phyloP scores from a whole-genome alignment of 257 asterid species.

The Rauvolfia tetraphylla region DNA sequence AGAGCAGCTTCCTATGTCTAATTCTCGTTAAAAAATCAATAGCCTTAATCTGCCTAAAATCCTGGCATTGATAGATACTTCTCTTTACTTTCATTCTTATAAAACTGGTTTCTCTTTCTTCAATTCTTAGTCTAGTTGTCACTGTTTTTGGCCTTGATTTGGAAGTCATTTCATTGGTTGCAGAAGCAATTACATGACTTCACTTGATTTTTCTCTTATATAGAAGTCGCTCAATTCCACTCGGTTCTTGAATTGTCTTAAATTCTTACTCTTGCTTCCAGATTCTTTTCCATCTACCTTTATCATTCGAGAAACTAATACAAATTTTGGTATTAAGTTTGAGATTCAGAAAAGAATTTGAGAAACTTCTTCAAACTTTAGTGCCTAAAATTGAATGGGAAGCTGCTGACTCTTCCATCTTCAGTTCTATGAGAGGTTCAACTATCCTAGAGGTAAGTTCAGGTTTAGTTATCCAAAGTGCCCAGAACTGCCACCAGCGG shows the following conservation, averaged over 20 bases:
- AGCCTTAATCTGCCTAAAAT: neutral
- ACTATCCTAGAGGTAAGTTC: neutral
- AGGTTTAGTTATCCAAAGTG: neutral
- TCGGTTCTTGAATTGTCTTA: neutral
- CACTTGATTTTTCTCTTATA: too few species aligned
- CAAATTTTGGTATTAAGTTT: neutral
- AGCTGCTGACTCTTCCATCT: neutral
- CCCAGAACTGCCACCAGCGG: neutral
- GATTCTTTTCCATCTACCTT: neutral
- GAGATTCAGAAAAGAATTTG: neutral
- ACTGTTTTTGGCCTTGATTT: neutral
- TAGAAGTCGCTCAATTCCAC: too few species aligned
- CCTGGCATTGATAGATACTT: neutral
- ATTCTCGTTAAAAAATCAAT: neutral
- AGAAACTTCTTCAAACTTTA: neutral
- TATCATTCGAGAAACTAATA: neutral
- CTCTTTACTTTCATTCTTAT: neutral
- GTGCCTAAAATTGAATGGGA: neutral
- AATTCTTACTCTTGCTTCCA: neutral
- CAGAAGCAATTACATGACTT: neutral
- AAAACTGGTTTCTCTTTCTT: neutral
- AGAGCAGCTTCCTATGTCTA: neutral
- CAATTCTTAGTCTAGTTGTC: neutral
- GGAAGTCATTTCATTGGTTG: neutral
- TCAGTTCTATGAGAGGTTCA: neutral